A percentile compares a stretch with the other conserved stretches of the same genome.
phyloP scores from a whole-genome alignment of 352 stramenopile species.

The Phytophthora cryptogea region DNA sequence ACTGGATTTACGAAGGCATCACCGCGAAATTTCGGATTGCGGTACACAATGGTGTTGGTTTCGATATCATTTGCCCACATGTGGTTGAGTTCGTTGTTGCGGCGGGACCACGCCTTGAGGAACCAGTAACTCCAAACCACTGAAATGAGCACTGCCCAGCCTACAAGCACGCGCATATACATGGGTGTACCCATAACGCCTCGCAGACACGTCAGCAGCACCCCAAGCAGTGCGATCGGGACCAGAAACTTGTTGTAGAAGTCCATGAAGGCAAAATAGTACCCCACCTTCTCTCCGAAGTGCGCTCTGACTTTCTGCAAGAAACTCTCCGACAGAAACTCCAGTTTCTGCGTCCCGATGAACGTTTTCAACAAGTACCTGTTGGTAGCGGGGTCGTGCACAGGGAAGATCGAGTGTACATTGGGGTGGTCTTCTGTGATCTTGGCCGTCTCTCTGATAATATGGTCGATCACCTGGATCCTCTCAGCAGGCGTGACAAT shows the following conservation, averaged over 20 bases:
- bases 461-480: constrained; percentile 85
- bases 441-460: constrained; percentile 73
- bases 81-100: constrained; percentile 77
- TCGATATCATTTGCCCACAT: constrained; percentile 74
- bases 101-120: constrained; percentile 77
- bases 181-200: constrained; percentile 63
- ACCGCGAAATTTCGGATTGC: constrained; percentile 72
- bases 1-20: constrained; percentile 64
- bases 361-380: constrained; percentile 76
- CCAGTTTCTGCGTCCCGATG: constrained; percentile 68
- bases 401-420: constrained; percentile 77
- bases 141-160: constrained; percentile 76
- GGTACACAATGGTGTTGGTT: constrained; percentile 71
- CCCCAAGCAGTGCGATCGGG: constrained; percentile 73
- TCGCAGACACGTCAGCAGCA: constrained; percentile 71
- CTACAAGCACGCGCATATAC: constrained; percentile 83
- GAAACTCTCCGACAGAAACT: constrained; percentile 65
- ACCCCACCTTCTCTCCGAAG: constrained; percentile 86
- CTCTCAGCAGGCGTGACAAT: constrained; percentile 76
- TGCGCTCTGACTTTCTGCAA: constrained; percentile 67
- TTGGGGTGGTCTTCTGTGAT: constrained; percentile 57
- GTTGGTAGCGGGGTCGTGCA: constrained; percentile 76
- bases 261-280: constrained; percentile 88
- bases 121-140: constrained; percentile 85
- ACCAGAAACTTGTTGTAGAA: constrained; percentile 87